These are phyloP conservation scores for Arctium lappa DNA, from an alignment of 129 eudicot species.

Conservation along the genomic window DNA sequence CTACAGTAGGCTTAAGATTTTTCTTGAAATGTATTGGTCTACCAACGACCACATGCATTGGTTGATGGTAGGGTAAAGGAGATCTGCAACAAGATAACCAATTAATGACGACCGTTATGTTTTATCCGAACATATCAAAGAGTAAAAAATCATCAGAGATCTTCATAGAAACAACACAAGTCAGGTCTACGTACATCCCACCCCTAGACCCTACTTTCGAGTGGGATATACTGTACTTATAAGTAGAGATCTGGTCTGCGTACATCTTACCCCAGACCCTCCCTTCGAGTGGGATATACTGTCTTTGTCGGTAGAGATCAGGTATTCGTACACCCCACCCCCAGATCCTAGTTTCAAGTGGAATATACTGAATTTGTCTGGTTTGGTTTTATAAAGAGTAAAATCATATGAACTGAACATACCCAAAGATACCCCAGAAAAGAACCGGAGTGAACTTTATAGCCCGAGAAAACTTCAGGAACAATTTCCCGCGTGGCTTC, in stretches of 20 bases:
- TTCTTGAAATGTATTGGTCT: slow-evolving; percentile 61
- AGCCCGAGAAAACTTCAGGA: slow-evolving; percentile 61
- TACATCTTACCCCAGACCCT: neutral
- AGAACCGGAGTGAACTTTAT: slow-evolving; percentile 75
- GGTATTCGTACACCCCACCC: neutral
- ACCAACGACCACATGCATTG: slow-evolving; percentile 95
- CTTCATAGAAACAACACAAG: neutral
- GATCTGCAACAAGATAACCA: slow-evolving; percentile 44
- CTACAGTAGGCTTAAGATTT: slow-evolving; percentile 61
- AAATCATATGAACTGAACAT: slow-evolving; percentile 23
- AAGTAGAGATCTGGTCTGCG: neutral
- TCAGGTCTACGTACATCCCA: neutral
- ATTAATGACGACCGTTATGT: neutral
- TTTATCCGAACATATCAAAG: neutral
- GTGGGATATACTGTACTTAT: neutral
- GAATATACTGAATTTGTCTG: neutral
- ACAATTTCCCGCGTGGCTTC: slow-evolving; percentile 79
- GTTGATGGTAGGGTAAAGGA: slow-evolving; percentile 67
- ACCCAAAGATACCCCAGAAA: slow-evolving; percentile 97
- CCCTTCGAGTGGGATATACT: neutral
- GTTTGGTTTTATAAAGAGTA: neutral
- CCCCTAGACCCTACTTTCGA: neutral
- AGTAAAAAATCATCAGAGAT: neutral
- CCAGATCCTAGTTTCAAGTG: neutral
- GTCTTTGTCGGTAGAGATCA: too few relatives aligned